Conservation (phyloP, 768 basidiomycete species). For the Lactarius vividus region DNA sequence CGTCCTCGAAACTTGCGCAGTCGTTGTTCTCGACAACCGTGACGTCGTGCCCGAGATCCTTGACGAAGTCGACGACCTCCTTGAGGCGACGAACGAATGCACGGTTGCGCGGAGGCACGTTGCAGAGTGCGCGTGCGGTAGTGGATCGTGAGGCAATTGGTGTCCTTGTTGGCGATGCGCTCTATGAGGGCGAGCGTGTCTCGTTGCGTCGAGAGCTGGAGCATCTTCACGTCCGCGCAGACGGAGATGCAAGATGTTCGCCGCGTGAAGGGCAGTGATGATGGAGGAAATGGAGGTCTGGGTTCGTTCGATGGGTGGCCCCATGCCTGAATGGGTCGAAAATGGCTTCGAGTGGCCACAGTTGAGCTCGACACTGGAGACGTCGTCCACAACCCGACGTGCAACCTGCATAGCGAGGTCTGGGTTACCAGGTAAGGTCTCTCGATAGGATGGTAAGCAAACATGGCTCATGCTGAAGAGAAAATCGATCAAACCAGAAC, state of each 20-base stretch:
- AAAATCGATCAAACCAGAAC: no score
- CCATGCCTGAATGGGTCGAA: no score
- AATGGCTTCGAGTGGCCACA: no score
- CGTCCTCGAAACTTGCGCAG: constrained; percentile 75
- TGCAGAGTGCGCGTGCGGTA: constrained; percentile 91
- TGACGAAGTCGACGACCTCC: constrained; percentile 86
- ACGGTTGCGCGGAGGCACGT: constrained; percentile 79
- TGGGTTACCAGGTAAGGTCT: no score
- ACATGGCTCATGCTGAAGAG: no score
- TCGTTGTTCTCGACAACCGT: constrained; percentile 94
- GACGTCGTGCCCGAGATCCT: constrained; percentile 65
- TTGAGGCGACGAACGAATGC: constrained; percentile 75
- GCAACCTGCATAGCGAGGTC: no score
- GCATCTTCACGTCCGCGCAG: constrained; percentile 77
- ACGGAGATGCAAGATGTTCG: constrained; percentile 68
- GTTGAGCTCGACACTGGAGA: no score
- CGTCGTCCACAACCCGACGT: no score
- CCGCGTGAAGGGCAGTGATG: no score
- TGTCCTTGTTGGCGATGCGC: constrained; percentile 81
- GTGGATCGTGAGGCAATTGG: constrained; percentile 88
- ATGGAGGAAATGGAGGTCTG: no score
- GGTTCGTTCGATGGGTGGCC: no score
- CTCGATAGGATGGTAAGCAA: no score
- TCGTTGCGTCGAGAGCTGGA: constrained; percentile 79
- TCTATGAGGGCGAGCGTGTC: constrained; percentile 89